A percentile compares a stretch with the other conserved stretches of the same genome.
Evolutionary conservation across 371 early-diverging fungal genomes (phyloP).

Genomic region (Mortierella sp.): DNA sequence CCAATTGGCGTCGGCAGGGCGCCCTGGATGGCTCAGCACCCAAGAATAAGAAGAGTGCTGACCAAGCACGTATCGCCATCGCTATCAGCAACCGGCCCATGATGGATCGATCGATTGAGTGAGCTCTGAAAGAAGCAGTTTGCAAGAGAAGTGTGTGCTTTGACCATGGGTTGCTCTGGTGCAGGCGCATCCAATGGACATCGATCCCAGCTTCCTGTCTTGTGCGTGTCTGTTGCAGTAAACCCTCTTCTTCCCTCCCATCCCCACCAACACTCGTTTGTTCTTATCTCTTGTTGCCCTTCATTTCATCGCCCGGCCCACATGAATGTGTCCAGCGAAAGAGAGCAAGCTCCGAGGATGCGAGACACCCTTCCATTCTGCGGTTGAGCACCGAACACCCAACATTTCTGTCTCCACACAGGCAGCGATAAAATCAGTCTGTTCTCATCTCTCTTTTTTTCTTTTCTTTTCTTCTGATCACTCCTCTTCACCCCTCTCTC

Average conservation of each 20-base stretch:
- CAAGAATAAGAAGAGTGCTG: neutral
- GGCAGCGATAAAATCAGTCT: neutral
- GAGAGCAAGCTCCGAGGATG: slow-evolving; percentile 11
- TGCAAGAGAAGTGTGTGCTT: neutral
- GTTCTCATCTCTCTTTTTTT: neutral
- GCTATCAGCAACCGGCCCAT: neutral
- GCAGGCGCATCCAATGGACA: neutral
- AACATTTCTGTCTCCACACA: slow-evolving; percentile 8
- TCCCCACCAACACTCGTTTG: neutral
- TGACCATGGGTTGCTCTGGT: neutral
- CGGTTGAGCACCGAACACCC: neutral
- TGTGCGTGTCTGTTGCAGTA: neutral
- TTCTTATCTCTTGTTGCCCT: neutral
- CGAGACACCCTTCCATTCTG: neutral
- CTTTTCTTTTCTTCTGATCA: slow-evolving; percentile 3
- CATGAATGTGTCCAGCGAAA: neutral
- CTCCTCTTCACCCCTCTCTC: neutral
- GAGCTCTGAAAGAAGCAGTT: neutral
- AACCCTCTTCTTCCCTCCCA: neutral
- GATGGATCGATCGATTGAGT: neutral
- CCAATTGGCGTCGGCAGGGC: neutral
- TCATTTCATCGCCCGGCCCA: neutral
- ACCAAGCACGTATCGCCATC: neutral
- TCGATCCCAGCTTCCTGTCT: neutral
- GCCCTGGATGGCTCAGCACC: neutral